phyloP scores from a whole-genome alignment of 108 stramenopile species.

The Nitzschia inconspicua region DNA sequence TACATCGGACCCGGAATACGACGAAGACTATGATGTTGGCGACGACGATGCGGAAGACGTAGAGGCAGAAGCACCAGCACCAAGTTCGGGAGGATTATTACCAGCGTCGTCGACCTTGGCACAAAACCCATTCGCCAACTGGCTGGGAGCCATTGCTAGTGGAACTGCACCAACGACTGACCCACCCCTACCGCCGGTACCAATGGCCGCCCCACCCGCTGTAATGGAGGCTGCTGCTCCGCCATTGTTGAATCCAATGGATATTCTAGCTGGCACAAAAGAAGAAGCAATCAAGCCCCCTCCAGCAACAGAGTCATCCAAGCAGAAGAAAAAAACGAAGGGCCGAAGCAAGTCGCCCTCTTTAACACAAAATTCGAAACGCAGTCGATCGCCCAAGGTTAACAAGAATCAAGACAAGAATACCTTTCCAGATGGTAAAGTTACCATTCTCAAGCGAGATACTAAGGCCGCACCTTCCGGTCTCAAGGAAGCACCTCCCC shows the following conservation, averaged over 20 bases:
- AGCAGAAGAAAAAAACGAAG: slow-evolving; percentile 56
- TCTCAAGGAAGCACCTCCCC: slow-evolving; percentile 1
- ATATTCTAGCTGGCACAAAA: slow-evolving; percentile 3
- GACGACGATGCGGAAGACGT: slow-evolving; percentile 41
- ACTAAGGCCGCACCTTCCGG: not conserved
- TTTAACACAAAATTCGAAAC: slow-evolving; percentile 11
- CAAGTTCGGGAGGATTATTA: slow-evolving; percentile 1
- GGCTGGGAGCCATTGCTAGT: slow-evolving; percentile 64
- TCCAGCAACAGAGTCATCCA: slow-evolving; percentile 23
- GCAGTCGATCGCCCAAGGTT: slow-evolving; percentile 6
- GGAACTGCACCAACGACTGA: slow-evolving; percentile 1
- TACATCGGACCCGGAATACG: slow-evolving; percentile 22
- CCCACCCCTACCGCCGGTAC: not conserved
- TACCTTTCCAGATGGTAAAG: slow-evolving; percentile 31
- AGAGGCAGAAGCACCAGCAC: slow-evolving; percentile 22
- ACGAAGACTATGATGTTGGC: slow-evolving; percentile 36
- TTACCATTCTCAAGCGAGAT: slow-evolving; percentile 55
- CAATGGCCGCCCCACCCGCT: slow-evolving; percentile 14
- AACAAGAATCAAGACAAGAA: slow-evolving; percentile 15
- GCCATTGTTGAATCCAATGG: slow-evolving; percentile 23
- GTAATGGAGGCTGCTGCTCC: slow-evolving; percentile 1
- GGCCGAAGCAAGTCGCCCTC: slow-evolving; percentile 21
- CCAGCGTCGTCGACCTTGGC: too few species aligned
- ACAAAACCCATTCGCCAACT: slow-evolving; percentile 70
- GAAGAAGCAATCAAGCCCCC: not conserved